A percentile compares a stretch with the other conserved stretches of the same genome.
These are phyloP conservation scores for Cordyceps pruinosa DNA, from an alignment of 2,329 filamentous ascomycete species.

Conservation along the genomic window DNA sequence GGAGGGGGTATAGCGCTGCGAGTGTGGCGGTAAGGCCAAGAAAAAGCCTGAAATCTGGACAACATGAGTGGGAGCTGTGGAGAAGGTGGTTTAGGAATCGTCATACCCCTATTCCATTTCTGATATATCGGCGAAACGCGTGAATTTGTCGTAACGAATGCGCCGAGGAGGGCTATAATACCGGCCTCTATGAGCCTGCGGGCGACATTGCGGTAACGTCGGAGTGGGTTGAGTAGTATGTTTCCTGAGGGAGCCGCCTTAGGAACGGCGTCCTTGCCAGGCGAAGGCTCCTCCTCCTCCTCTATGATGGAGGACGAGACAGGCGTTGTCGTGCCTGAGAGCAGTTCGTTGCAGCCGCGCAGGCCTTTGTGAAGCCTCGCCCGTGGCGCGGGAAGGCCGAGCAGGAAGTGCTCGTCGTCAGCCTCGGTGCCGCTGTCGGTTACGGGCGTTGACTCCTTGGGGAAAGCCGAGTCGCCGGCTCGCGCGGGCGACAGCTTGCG, in stretches of 20 bases:
- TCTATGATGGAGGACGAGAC: constrained; percentile 42
- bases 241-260: constrained; percentile 17
- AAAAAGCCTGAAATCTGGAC: constrained; percentile 37
- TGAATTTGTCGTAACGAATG: constrained; percentile 41
- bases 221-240: constrained; percentile 22
- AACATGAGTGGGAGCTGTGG: constrained; percentile 12
- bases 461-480: constrained; percentile 27
- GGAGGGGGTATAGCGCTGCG: constrained; percentile 50
- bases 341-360: constrained; percentile 48
- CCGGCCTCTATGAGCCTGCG: constrained; percentile 47
- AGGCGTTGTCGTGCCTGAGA: constrained; percentile 51
- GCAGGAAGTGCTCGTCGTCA: constrained; percentile 86
- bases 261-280: constrained; percentile 16
- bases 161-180: constrained; percentile 43
- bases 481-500: constrained; percentile 21
- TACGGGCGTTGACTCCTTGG: constrained; percentile 50
- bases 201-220: constrained; percentile 43
- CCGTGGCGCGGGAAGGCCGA: constrained; percentile 76
- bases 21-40: constrained; percentile 33
- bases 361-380: constrained; percentile 69
- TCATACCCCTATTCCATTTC: constrained; percentile 45
- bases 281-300: constrained; percentile 31
- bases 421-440: constrained; percentile 94
- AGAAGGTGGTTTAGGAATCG: constrained; percentile 1
- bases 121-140: constrained; percentile 39